Conservation (phyloP, 768 basidiomycete genomes). For the Strobilomyces echinocephalus region DNA sequence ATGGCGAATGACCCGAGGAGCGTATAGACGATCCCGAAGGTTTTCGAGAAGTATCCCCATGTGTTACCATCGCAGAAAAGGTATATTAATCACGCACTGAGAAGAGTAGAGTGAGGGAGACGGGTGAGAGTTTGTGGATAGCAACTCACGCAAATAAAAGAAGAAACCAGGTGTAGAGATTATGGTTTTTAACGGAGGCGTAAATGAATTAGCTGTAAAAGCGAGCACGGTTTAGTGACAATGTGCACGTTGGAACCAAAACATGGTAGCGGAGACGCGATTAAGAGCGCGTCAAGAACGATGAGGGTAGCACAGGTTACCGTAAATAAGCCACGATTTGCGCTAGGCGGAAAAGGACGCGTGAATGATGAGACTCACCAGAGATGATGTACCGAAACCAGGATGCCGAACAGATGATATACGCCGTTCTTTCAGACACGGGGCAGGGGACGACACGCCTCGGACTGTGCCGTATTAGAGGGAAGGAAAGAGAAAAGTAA, state of each 20-base stretch:
- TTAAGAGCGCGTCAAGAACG: constrained; percentile 27
- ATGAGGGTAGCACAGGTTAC: constrained; percentile 20
- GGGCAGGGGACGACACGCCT: constrained; percentile 22
- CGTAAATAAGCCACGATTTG: constrained; percentile 33
- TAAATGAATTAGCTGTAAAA: constrained; percentile 35
- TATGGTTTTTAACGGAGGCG: constrained; percentile 30
- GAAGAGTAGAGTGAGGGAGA: constrained; percentile 15
- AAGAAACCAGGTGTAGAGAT: constrained; percentile 24
- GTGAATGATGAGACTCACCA: constrained; percentile 30
- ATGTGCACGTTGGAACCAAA: constrained; percentile 21
- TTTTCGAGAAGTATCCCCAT: constrained; percentile 52
- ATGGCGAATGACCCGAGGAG: constrained; percentile 59
- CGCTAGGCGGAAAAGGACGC: constrained; percentile 25
- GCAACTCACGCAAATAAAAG: constrained; percentile 29
- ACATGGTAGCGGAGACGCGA: constrained; percentile 21
- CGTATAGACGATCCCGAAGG: constrained; percentile 67
- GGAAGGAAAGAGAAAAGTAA: constrained; percentile 29
- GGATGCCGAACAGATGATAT: constrained; percentile 16
- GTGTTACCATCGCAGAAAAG: constrained; percentile 30
- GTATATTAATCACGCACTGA: constrained; percentile 30
- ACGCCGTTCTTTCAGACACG: constrained; percentile 17
- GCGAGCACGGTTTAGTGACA: constrained; percentile 21
- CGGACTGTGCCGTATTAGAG: constrained; percentile 21
- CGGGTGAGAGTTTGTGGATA: constrained; percentile 3
- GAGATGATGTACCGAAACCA: constrained; percentile 29